phyloP scores from a whole-genome alignment of 352 stramenopile species.

The Plasmopara halstedii region DNA sequence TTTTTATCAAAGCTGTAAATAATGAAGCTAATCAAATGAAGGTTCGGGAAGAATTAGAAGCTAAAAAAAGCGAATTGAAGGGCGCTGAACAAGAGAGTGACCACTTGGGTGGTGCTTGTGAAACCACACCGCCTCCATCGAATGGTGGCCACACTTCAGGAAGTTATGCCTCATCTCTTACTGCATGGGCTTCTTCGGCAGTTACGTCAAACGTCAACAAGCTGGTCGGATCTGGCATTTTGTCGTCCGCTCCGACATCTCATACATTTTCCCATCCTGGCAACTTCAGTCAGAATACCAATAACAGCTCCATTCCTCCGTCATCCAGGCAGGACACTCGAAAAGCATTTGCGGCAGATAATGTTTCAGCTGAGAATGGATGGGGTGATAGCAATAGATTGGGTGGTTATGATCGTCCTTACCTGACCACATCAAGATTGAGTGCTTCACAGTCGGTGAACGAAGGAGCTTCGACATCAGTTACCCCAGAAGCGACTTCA shows the following conservation, averaged over 20 bases:
- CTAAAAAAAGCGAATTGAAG: slow-evolving; percentile 52
- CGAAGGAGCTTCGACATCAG: slow-evolving; percentile 17
- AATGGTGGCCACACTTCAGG: slow-evolving; percentile 22
- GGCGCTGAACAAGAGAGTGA: slow-evolving; percentile 26
- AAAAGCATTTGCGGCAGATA: slow-evolving; percentile 36
- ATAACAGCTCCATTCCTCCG: slow-evolving; percentile 7
- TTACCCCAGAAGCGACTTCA: slow-evolving; percentile 16
- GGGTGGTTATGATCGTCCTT: slow-evolving; percentile 38
- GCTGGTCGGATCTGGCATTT: slow-evolving; percentile 40
- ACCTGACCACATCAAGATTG: slow-evolving; percentile 21
- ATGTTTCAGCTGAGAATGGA: slow-evolving; percentile 45
- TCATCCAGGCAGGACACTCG: slow-evolving; percentile 21
- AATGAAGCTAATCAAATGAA: slow-evolving; percentile 78
- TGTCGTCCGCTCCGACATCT: slow-evolving; percentile 18
- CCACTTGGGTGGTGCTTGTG: slow-evolving; percentile 10
- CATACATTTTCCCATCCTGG: slow-evolving; percentile 20
- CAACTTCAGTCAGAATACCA: slow-evolving; percentile 12
- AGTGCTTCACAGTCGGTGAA: slow-evolving; percentile 21
- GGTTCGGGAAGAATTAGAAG: slow-evolving; percentile 56
- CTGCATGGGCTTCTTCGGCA: slow-evolving; percentile 65
- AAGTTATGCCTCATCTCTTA: slow-evolving; percentile 62
- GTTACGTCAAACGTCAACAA: slow-evolving; percentile 64
- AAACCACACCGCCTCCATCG: slow-evolving; percentile 4
- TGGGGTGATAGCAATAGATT: slow-evolving; percentile 62
- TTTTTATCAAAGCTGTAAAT: slow-evolving; percentile 80